Conservation (phyloP, 2,329 filamentous ascomycete species). For the Beauveria sp. region DNA sequence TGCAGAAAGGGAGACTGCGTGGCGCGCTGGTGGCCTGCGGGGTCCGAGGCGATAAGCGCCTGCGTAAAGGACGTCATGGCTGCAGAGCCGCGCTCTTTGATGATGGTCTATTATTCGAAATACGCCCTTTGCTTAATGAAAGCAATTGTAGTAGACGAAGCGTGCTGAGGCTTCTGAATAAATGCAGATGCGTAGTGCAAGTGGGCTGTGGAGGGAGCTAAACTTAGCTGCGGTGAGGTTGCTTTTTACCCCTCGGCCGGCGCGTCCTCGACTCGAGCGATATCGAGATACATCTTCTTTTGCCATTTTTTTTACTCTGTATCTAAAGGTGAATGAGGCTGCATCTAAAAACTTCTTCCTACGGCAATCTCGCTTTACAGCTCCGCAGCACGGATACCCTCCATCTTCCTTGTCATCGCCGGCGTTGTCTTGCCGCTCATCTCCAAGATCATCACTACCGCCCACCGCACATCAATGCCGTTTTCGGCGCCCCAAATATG, state of each 20-base stretch:
- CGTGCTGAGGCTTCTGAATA: neutral
- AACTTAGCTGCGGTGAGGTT: neutral
- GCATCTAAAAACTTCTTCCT: no score
- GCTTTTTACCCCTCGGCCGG: neutral
- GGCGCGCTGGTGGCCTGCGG: slow-evolving; percentile 42
- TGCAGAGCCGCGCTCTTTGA: neutral
- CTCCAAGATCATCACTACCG: neutral
- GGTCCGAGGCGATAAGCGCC: slow-evolving; percentile 32
- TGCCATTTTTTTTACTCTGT: no score
- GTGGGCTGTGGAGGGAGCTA: neutral
- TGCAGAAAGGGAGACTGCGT: slow-evolving; percentile 61
- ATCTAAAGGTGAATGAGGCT: no score
- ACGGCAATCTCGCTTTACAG: no score
- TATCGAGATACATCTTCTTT: no score
- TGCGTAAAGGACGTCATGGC: slow-evolving; percentile 39
- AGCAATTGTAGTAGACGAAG: neutral
- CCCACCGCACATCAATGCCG: neutral
- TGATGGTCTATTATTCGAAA: neutral
- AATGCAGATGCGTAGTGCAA: neutral
- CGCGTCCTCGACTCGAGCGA: neutral
- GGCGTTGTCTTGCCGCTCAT: slow-evolving; percentile 3
- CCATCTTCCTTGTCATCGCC: slow-evolving; percentile 7
- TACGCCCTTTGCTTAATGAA: no score
- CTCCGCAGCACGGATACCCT: slow-evolving; percentile 5
- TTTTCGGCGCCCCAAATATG: neutral